Percentiles rank a stretch among this genome's conserved stretches.
Conservation (phyloP, 2,329 filamentous ascomycete species). For the Colletotrichum viniferum region DNA sequence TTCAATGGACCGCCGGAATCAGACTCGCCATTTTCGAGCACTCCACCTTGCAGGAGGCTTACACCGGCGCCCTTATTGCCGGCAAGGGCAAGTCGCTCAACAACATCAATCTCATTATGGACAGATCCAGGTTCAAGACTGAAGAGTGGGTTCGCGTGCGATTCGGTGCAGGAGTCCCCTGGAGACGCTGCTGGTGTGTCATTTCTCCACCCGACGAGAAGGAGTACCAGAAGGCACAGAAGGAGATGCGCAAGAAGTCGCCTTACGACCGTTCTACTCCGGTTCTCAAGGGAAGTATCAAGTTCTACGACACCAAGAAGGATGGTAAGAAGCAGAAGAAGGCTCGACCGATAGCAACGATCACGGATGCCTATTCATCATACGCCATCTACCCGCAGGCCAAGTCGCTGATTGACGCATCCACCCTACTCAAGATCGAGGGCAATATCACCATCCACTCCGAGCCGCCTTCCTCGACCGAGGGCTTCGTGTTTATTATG, state of each 20-base stretch:
- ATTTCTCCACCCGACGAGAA: conserved; percentile 94
- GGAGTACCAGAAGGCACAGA: conserved; percentile 82
- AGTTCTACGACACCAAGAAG: conserved; percentile 85
- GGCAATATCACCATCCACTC: conserved; percentile 88
- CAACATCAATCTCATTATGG: conserved; percentile 89
- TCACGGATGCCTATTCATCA: conserved; percentile 87
- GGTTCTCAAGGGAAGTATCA: conserved; percentile 83
- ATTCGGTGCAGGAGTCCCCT: conserved; percentile 94
- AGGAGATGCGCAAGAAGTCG: conserved; percentile 80
- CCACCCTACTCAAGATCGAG: conserved; percentile 92
- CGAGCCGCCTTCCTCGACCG: conserved; percentile 75
- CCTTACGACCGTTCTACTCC: conserved; percentile 77
- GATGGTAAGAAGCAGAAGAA: conserved; percentile 89
- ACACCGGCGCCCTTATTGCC: conserved; percentile 93
- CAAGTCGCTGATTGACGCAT: conserved; percentile 91
- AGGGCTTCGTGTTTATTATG: conserved; percentile 98
- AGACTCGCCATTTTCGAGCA: conserved; percentile 94
- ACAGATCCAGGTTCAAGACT: conserved; percentile 74
- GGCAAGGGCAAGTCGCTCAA: conserved; percentile 90
- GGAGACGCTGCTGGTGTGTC: conserved; percentile 97
- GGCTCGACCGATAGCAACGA: conserved; percentile 85
- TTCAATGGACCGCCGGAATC: conserved; percentile 96
- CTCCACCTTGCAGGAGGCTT: conserved; percentile 90
- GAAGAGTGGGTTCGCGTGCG: conserved; percentile 96
- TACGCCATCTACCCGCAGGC: conserved; percentile 97